Percentiles rank a stretch among this genome's conserved stretches.
phyloP scores from a whole-genome alignment of 305 asterid species.

The Striga hermonthica region DNA sequence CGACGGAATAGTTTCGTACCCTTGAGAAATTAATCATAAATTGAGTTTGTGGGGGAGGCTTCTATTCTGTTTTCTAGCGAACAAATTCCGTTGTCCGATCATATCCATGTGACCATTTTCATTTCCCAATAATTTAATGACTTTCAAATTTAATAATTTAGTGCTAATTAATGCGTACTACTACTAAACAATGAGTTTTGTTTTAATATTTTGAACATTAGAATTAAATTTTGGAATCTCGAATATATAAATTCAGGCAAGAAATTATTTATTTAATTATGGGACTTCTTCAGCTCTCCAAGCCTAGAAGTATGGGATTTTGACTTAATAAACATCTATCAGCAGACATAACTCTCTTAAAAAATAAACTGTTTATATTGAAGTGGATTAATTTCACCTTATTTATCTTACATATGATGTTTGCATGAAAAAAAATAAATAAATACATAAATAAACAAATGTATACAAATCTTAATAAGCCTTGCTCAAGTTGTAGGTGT shows the following conservation, averaged over 20 bases:
- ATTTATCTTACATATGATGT: no score
- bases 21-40: no score
- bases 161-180: slow-evolving; percentile 16
- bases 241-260: slow-evolving; percentile 34
- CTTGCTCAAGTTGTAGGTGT: no score
- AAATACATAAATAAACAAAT: no score
- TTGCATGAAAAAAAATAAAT: no score
- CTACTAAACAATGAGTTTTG: no score
- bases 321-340: slow-evolving; percentile 34
- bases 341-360: neutral
- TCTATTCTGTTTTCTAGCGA: slow-evolving; percentile 50
- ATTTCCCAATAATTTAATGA: slow-evolving; percentile 32
- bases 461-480: no score
- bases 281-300: slow-evolving; percentile 47
- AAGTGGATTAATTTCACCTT: no score
- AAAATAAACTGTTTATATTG: no score
- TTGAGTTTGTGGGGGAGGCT: slow-evolving; percentile 45
- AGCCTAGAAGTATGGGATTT: slow-evolving; percentile 45
- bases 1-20: no score
- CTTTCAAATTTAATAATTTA: slow-evolving; percentile 22
- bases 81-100: slow-evolving; percentile 37
- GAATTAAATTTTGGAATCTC: slow-evolving; percentile 46
- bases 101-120: slow-evolving; percentile 48
- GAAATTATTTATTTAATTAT: slow-evolving; percentile 27
- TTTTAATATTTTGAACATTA: slow-evolving; percentile 31